phyloP scores from a whole-genome alignment of 2,329 filamentous ascomycete genomes.

The Macrophomina pseudophaseolina region DNA sequence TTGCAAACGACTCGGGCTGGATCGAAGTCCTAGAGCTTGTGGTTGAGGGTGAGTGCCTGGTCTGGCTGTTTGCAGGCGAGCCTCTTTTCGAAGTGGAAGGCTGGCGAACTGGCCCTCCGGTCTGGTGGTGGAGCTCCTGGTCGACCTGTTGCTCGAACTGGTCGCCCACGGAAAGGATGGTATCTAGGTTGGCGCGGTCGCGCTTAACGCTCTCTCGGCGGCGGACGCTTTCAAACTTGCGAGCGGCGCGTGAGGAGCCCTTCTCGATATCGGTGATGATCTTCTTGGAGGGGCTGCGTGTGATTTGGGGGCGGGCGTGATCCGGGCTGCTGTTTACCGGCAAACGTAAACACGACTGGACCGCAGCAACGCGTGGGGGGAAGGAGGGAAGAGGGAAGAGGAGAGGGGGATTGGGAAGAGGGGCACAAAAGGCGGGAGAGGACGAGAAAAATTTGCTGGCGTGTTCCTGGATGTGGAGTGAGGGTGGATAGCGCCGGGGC shows the following conservation, averaged over 20 bases:
- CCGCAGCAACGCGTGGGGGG: conserved; percentile 18
- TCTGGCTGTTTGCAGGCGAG: conserved; percentile 2
- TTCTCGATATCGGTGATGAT: conserved; percentile 46
- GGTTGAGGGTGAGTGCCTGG: background rate
- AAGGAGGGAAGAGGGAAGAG: background rate
- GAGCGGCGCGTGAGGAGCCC: conserved; percentile 9
- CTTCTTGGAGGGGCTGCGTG: conserved; percentile 40
- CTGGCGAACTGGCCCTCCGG: conserved; percentile 29
- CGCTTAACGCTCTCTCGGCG: conserved; percentile 21
- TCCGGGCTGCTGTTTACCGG: conserved; percentile 18
- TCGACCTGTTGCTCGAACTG: conserved; percentile 25
- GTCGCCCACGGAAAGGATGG: conserved; percentile 26
- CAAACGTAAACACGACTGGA: conserved; percentile 12
- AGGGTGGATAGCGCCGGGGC: conserved; percentile 27
- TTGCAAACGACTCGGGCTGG: background rate
- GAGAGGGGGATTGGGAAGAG: background rate
- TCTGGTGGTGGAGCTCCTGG: background rate
- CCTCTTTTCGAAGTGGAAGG: conserved; percentile 33
- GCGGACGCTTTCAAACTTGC: conserved; percentile 19
- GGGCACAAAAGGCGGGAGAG: conserved; percentile 27
- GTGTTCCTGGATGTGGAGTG: conserved; percentile 20
- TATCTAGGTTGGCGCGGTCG: conserved; percentile 21
- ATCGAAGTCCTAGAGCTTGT: conserved; percentile 1
- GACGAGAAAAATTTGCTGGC: conserved; percentile 30
- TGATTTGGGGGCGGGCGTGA: conserved; percentile 6